These are phyloP conservation scores for Salix viminalis DNA, from an alignment of 345 rosid species.

Conservation along the genomic window DNA sequence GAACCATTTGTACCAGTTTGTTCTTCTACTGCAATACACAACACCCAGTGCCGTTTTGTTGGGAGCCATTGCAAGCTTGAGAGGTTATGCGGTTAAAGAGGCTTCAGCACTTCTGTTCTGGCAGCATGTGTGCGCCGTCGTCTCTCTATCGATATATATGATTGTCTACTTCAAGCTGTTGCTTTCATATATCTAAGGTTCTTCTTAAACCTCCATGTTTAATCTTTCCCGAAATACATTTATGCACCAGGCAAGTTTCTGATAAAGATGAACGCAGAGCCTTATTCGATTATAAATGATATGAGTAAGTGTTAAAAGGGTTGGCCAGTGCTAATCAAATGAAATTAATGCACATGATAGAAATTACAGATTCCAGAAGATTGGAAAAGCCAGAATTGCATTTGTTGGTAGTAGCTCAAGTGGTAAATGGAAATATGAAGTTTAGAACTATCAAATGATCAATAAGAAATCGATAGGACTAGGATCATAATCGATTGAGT, in stretches of 20 bases:
- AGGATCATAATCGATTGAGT: no score
- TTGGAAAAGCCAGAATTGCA: not conserved
- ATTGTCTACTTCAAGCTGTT: constrained; percentile 61
- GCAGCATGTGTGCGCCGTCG: constrained; percentile 79
- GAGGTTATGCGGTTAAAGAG: constrained; percentile 81
- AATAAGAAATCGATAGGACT: not conserved
- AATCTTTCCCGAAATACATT: not conserved
- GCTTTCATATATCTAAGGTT: constrained; percentile 27
- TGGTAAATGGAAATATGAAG: not conserved
- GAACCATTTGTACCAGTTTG: constrained; percentile 71
- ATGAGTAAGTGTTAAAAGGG: not conserved
- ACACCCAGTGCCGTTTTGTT: constrained; percentile 87
- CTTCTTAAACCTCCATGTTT: not conserved
- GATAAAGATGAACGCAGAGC: not conserved
- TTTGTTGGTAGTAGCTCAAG: not conserved
- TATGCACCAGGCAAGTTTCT: not conserved
- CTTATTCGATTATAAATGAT: not conserved
- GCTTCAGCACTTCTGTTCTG: constrained; percentile 90
- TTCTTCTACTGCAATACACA: constrained; percentile 81
- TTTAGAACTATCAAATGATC: not conserved
- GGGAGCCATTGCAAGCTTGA: constrained; percentile 89
- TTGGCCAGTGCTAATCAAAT: not conserved
- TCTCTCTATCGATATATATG: constrained; percentile 70
- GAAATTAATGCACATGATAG: not conserved
- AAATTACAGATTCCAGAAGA: not conserved